phyloP scores from a whole-genome alignment of 495 filamentous ascomycete species.

The Hapsidospora chrysogenum region DNA sequence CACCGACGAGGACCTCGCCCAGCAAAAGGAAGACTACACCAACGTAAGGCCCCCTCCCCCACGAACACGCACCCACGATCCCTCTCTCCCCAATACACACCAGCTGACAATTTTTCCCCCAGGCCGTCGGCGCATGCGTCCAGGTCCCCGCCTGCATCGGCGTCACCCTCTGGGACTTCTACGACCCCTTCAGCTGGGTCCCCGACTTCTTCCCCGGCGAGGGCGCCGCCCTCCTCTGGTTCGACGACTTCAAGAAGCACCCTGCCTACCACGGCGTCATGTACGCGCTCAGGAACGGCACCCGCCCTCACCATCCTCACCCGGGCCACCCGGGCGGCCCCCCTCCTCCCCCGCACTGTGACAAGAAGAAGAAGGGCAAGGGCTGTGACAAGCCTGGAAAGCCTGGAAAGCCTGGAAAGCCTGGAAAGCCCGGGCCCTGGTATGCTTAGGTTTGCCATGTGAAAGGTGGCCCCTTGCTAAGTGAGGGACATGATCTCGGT shows the following conservation, averaged over 20 bases:
- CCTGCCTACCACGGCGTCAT: constrained; percentile 29
- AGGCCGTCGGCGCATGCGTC: constrained; percentile 38
- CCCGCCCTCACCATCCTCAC: no score
- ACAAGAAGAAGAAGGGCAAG: no score
- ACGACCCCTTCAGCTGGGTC: constrained; percentile 40
- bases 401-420: no score
- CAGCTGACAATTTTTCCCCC: not conserved
- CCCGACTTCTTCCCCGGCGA: constrained; percentile 36
- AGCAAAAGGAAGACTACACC: constrained; percentile 42
- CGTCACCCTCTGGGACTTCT: constrained; percentile 49
- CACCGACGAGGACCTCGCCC: constrained; percentile 25
- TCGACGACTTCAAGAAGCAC: constrained; percentile 35
- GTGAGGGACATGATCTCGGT: no score
- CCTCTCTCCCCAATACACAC: not conserved
- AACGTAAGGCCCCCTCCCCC: constrained; percentile 14
- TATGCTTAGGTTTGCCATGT: no score
- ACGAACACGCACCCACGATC: no score
- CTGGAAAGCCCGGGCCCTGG: no score
- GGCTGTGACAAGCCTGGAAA: no score
- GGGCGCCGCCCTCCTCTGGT: constrained; percentile 34
- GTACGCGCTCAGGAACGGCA: constrained; percentile 7
- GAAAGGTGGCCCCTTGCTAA: no score
- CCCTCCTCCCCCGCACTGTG: no score
- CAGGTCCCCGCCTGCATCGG: constrained; percentile 43
- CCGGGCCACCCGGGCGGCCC: no score